These are phyloP conservation scores for Tolypocladium nubicola DNA, from an alignment of 2,329 filamentous ascomycete species.

Conservation along the genomic window DNA sequence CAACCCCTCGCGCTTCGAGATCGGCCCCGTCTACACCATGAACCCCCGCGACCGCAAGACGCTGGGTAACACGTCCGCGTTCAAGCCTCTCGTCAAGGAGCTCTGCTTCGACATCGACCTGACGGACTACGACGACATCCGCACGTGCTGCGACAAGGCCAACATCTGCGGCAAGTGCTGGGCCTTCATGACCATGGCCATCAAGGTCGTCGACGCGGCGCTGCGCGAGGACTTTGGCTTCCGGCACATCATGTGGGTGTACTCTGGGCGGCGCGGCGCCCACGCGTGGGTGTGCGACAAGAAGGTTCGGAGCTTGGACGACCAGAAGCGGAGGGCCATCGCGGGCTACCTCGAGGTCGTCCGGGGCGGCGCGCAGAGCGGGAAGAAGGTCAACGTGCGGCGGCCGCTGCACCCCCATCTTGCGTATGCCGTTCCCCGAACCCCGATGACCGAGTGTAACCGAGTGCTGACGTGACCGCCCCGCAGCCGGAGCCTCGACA, in stretches of 20 bases:
- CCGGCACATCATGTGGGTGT: constrained; percentile 95
- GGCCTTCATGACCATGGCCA: constrained; percentile 96
- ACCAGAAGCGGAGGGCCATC: constrained; percentile 74
- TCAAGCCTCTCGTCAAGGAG: constrained; percentile 84
- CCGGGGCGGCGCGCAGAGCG: constrained; percentile 74
- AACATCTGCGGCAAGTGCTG: constrained; percentile 93
- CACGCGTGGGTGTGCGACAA: constrained; percentile 98
- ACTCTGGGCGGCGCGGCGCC: constrained; percentile 89
- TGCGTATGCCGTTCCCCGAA: constrained; percentile 35
- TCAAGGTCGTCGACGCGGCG: constrained; percentile 82
- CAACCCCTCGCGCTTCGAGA: constrained; percentile 92
- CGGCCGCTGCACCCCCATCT: constrained; percentile 87
- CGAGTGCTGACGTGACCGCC: constrained; percentile 6
- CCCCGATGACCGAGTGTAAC: not conserved
- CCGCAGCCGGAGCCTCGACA: constrained; percentile 65
- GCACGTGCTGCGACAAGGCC: constrained; percentile 87
- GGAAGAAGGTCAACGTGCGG: constrained; percentile 76
- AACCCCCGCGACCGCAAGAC: constrained; percentile 92
- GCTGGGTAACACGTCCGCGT: constrained; percentile 66
- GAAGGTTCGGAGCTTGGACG: constrained; percentile 72
- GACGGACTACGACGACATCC: constrained; percentile 95
- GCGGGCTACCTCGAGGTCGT: constrained; percentile 85
- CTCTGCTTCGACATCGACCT: constrained; percentile 99
- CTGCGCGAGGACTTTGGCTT: constrained; percentile 93
- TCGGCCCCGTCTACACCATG: constrained; percentile 90